Percentiles rank a stretch among this genome's conserved stretches.
phyloP scores from a whole-genome alignment of 202 grass and related monocot species.

The Elaeis oleifera region DNA sequence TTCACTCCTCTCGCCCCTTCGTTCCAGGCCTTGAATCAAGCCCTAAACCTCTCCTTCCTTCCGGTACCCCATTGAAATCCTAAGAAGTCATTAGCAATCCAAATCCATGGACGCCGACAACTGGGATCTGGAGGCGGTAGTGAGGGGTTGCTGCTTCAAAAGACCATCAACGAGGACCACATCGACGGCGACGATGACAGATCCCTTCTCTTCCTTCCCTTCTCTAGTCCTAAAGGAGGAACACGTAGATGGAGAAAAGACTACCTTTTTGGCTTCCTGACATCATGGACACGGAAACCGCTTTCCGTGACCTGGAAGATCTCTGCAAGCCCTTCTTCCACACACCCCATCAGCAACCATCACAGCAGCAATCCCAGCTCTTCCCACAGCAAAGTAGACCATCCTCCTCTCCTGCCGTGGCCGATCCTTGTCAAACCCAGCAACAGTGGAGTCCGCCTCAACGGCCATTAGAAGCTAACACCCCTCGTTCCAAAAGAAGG shows the following conservation, averaged over 20 bases:
- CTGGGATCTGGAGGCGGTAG: conserved; percentile 84
- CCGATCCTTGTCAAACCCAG: conserved; percentile 10
- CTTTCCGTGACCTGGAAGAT: conserved; percentile 15
- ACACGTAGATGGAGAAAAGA: too few species aligned
- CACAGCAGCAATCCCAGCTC: too few species aligned
- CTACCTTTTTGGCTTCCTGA: too few species aligned
- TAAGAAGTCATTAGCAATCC: too few species aligned
- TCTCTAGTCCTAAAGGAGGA: too few species aligned
- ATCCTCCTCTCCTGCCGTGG: conserved; percentile 18
- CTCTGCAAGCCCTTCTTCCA: conserved; percentile 12
- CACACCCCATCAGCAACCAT: too few species aligned
- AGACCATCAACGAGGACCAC: conserved; percentile 2
- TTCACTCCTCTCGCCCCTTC: too few species aligned
- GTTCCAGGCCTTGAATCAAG: too few species aligned
- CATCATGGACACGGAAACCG: neutral
- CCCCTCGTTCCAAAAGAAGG: conserved; percentile 55
- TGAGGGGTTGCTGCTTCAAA: conserved; percentile 56
- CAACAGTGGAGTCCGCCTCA: conserved; percentile 4
- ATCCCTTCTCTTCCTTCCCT: conserved; percentile 3
- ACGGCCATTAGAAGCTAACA: neutral
- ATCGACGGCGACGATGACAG: neutral
- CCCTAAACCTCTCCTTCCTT: too few species aligned
- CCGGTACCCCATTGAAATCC: too few species aligned
- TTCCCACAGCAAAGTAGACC: neutral
- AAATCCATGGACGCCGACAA: conserved; percentile 58